Percentiles rank a stretch among this genome's conserved stretches.
Conservation (phyloP, 2,329 filamentous ascomycete species). For the Alternaria infectoria region DNA sequence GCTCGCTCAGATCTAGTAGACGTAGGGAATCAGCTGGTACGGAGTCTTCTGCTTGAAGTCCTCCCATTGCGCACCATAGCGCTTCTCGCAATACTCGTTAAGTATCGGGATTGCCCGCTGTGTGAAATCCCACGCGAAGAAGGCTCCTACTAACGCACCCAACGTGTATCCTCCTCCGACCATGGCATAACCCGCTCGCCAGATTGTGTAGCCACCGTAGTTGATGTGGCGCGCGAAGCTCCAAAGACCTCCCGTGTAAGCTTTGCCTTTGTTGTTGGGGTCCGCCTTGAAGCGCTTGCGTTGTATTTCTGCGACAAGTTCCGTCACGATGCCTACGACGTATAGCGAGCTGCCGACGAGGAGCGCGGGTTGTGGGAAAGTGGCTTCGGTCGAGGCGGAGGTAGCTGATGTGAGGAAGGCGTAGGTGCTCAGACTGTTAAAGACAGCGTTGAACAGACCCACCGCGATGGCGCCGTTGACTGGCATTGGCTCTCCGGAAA, state of each 20-base stretch:
- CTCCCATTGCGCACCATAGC: conserved; percentile 51
- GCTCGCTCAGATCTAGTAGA: conserved; percentile 29
- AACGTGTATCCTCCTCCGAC: conserved; percentile 56
- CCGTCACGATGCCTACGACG: conserved; percentile 58
- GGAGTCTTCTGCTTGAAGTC: conserved; percentile 50
- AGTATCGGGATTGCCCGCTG: conserved; percentile 54
- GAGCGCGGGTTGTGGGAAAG: conserved; percentile 51
- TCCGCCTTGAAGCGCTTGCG: conserved; percentile 60
- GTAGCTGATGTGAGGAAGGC: conserved; percentile 60
- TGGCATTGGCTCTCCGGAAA: conserved; percentile 60
- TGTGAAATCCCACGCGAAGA: conserved; percentile 56
- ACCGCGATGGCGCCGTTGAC: conserved; percentile 53
- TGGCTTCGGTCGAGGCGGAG: conserved; percentile 51
- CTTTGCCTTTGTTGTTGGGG: conserved; percentile 59
- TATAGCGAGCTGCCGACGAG: conserved; percentile 60
- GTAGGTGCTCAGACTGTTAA: conserved; percentile 64
- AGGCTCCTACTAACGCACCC: conserved; percentile 49
- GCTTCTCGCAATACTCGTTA: conserved; percentile 56
- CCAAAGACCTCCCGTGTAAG: conserved; percentile 59
- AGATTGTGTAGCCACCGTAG: conserved; percentile 60
- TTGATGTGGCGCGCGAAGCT: conserved; percentile 60
- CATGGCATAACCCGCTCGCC: conserved; percentile 58
- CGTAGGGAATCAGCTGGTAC: conserved; percentile 44
- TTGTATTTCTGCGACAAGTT: conserved; percentile 64
- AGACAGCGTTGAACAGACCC: conserved; percentile 59